Evolutionary conservation across 208 protist species (phyloP).

Genomic region (Acanthamoeba divionensis): DNA sequence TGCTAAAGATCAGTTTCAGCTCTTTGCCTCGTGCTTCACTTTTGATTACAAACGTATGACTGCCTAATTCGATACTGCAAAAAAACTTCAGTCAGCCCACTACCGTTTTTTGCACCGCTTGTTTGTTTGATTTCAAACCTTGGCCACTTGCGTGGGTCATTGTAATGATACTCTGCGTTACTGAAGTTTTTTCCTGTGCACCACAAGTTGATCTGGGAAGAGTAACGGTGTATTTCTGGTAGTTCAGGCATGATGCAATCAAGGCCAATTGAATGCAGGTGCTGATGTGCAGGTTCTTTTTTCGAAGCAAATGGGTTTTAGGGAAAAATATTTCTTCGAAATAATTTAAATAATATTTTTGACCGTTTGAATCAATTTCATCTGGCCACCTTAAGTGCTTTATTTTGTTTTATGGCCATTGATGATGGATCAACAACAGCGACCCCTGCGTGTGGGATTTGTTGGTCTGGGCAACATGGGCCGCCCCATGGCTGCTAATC

Average conservation of each 20-base stretch:
- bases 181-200: background rate
- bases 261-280: too few species aligned
- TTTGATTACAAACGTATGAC: background rate
- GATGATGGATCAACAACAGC: too few species aligned
- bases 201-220: background rate
- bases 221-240: conserved; percentile 14
- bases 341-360: too few species aligned
- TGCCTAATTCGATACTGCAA: background rate
- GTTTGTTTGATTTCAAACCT: background rate
- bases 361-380: too few species aligned
- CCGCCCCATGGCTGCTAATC: conserved; percentile 67
- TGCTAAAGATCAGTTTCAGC: background rate
- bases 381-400: too few species aligned
- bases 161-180: background rate
- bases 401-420: too few species aligned
- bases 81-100: background rate
- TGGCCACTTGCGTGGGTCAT: background rate
- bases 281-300: too few species aligned
- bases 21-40: background rate
- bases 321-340: too few species aligned
- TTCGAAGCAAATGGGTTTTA: too few species aligned
- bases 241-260: conserved; percentile 49
- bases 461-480: conserved; percentile 83
- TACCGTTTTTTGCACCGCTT: background rate
- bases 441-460: too few species aligned